Base-by-base conservation (phyloP, 139 green algal genomes). In the Volvox africanus region DNA sequence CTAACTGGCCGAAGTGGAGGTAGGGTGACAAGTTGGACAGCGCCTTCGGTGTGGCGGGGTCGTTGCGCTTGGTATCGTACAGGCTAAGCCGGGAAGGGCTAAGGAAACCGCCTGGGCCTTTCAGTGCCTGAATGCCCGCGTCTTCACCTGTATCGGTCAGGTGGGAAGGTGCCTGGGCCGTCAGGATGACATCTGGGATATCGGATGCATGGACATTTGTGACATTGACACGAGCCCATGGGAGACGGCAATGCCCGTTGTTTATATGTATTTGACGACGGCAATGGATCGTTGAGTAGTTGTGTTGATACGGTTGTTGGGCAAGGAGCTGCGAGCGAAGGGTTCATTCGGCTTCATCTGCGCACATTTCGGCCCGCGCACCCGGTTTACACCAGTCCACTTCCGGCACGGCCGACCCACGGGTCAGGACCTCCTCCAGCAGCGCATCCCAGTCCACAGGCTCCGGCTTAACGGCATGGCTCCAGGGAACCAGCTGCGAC, bases 1-100 rank as follows among this genome's bases (percentile, higher is more conserved):
- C 89, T 55, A 99, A 89, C 55, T 96, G 94, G 0, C 98, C 98
- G 93, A 98, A 99, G 92, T 99, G 98, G 12, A 99, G 92, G 88
- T 97, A 99, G 26, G 97, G 96, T 0, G 97, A 99, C 73, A 99
- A 94, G 81, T 94, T 92, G 61, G 95, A 98, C 3, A 99, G 89
- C 14, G 96, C 96, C 30, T 95, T 26, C 32, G 80, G 86, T 1
- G 82, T 78, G 81, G 83, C 86, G 20, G 98, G 98, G 93, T 99
- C 95, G 92, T 99, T 99, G 73, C 98, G 94, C 89, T 98, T 96
- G 18, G 87, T 92, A 76, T 95, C 94, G 81, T 99, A 99, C 71
- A 93, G 83, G 16, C 75, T 82, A 37, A 99, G 90, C 0, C 97
- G 95, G 11, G 88, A 83, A 32, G 96, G 91, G 32, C 88, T 93